Conservation (phyloP, 352 stramenopile species). For the Phytophthora agathidicida region DNA sequence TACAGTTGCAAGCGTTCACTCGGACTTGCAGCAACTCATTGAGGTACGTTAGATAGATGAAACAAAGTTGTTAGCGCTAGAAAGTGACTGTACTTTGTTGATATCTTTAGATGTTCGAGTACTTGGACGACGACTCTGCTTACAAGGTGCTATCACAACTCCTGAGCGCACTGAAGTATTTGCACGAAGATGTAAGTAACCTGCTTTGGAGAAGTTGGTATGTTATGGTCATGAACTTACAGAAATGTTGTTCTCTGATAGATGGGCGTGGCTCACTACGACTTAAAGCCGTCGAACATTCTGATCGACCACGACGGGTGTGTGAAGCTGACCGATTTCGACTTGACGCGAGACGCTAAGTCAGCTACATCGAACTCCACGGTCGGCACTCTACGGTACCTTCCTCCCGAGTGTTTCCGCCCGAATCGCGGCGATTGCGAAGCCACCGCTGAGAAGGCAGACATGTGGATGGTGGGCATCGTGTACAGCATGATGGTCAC, state of each 20-base stretch:
- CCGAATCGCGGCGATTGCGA: constrained; percentile 59
- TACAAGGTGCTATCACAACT: constrained; percentile 74
- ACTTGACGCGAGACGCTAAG: constrained; percentile 74
- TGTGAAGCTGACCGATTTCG: constrained; percentile 93
- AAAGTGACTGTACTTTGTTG: not conserved
- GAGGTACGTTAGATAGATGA: constrained; percentile 38
- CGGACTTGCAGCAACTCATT: constrained; percentile 77
- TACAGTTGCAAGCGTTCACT: constrained; percentile 71
- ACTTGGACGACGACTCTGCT: constrained; percentile 64
- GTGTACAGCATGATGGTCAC: constrained; percentile 81
- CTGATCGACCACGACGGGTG: constrained; percentile 90
- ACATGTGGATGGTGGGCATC: constrained; percentile 87
- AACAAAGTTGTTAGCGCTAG: not conserved
- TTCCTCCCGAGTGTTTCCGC: constrained; percentile 78
- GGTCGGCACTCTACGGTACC: constrained; percentile 76
- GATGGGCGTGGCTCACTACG: constrained; percentile 86
- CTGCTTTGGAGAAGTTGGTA: too few species aligned
- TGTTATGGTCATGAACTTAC: not conserved
- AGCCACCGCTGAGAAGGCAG: constrained; percentile 76
- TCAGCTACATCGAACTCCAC: constrained; percentile 62
- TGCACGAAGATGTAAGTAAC: constrained; percentile 68
- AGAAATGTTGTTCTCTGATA: constrained; percentile 18
- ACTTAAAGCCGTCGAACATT: constrained; percentile 98
- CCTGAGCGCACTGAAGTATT: constrained; percentile 68
- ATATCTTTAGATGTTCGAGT: constrained; percentile 51